These are phyloP conservation scores for Wickerhamiella spandovensis DNA, from an alignment of 805 yeast genomes.

Conservation along the genomic window DNA sequence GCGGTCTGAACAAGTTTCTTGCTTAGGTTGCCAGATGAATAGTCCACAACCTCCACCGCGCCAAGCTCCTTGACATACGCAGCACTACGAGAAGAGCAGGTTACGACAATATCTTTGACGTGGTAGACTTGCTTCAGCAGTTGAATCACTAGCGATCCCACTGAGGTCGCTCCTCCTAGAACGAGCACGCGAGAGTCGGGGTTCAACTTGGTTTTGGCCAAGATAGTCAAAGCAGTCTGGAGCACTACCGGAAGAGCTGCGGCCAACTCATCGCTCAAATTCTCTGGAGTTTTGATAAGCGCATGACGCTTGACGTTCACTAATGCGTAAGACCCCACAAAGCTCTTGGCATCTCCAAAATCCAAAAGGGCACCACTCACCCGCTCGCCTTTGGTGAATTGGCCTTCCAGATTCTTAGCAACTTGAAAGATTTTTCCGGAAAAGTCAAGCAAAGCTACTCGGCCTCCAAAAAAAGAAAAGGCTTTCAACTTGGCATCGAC, in stretches of 20 bases:
- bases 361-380: conserved; percentile 44
- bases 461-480: conserved; percentile 5
- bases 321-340: conserved; percentile 18
- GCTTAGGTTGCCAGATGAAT: conserved; percentile 6
- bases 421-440: conserved; percentile 45
- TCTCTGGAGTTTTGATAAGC: conserved; percentile 34
- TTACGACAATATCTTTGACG: conserved; percentile 40
- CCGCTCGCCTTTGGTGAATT: conserved; percentile 42
- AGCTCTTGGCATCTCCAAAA: neutral
- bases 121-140: conserved; percentile 38
- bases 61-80: conserved; percentile 37
- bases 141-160: conserved; percentile 46
- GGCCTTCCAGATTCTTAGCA: conserved; percentile 31
- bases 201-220: conserved; percentile 27
- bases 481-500: conserved; percentile 41
- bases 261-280: conserved; percentile 39
- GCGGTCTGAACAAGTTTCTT: neutral
- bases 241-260: conserved; percentile 52
- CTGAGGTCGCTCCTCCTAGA: conserved; percentile 65
- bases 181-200: conserved; percentile 39
- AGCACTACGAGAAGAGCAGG: conserved; percentile 39
- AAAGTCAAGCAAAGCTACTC: conserved; percentile 48
- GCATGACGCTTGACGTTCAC: conserved; percentile 25
- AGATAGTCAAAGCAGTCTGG: conserved; percentile 43
- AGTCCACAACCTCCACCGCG: conserved; percentile 35